Evolutionary conservation across 129 eudicot species (phyloP).

Genomic region (Kitagawia praeruptora): DNA sequence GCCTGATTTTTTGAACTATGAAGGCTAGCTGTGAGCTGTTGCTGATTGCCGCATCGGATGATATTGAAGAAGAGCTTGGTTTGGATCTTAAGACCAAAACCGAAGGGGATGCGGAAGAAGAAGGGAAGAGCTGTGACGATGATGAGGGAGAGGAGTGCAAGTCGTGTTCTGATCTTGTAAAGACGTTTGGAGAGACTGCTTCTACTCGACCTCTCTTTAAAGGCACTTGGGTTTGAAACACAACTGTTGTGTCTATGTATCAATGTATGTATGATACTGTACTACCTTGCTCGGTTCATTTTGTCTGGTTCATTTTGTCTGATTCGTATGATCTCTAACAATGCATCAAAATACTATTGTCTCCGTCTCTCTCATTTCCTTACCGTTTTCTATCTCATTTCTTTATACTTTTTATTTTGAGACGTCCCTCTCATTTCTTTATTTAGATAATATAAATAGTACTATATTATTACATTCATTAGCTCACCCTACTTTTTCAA

Average conservation of each 20-base stretch:
- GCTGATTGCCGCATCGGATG: constrained; percentile 39
- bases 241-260: not conserved
- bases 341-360: too few relatives aligned
- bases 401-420: too few relatives aligned
- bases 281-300: too few relatives aligned
- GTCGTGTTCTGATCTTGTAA: constrained; percentile 31
- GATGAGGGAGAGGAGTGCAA: not conserved
- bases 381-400: too few relatives aligned
- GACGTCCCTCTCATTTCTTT: too few relatives aligned
- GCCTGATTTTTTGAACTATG: constrained; percentile 45
- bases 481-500: too few relatives aligned
- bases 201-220: not conserved
- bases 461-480: too few relatives aligned
- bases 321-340: too few relatives aligned
- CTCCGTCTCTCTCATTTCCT: too few relatives aligned
- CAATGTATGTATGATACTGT: too few relatives aligned
- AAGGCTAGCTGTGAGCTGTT: constrained; percentile 56
- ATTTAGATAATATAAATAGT: too few relatives aligned
- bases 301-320: too few relatives aligned
- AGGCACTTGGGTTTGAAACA: constrained; percentile 5
- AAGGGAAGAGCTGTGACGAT: constrained; percentile 19
- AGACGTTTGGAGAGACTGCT: constrained; percentile 32
- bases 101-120: constrained; percentile 3
- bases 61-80: constrained; percentile 36
- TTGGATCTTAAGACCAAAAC: constrained; percentile 28